Conservation (phyloP, 345 rosid genomes). For the Eucalyptus sideroxylon region DNA sequence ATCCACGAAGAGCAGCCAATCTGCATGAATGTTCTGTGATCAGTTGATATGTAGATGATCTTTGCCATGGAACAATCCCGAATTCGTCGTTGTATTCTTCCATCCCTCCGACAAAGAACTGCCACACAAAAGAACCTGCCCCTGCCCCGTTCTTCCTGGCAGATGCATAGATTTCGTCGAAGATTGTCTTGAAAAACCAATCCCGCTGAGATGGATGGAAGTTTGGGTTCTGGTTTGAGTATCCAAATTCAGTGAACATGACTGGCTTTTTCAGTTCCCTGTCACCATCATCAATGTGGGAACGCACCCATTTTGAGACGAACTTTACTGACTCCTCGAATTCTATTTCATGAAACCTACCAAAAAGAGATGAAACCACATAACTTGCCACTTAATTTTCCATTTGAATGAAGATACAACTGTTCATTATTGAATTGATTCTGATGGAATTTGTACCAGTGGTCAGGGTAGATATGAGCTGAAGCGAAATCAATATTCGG, state of each 20-base stretch:
- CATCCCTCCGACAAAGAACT: conserved; percentile 70
- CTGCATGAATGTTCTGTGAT: conserved; percentile 63
- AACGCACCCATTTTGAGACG: conserved; percentile 69
- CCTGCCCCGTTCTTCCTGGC: conserved; percentile 67
- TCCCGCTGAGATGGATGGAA: conserved; percentile 52
- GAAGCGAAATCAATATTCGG: conserved; percentile 68
- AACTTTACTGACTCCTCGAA: conserved; percentile 60
- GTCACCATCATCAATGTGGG: conserved; percentile 89
- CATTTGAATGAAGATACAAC: neutral
- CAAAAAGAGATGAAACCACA: neutral
- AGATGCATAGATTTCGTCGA: conserved; percentile 51
- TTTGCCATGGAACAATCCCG: conserved; percentile 77
- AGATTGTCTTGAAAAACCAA: conserved; percentile 36
- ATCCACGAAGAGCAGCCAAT: conserved; percentile 33
- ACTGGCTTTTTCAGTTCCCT: conserved; percentile 69
- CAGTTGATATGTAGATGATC: conserved; percentile 38
- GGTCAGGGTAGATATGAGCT: conserved; percentile 93
- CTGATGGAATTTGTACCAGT: conserved; percentile 42
- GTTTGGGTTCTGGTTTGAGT: conserved; percentile 67
- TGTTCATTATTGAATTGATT: neutral
- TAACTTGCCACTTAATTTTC: neutral
- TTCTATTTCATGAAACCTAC: conserved; percentile 51
- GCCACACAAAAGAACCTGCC: conserved; percentile 85
- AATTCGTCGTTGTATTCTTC: conserved; percentile 77
- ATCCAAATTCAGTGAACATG: conserved; percentile 78